Base-by-base conservation (phyloP, 2,329 filamentous ascomycete genomes). In the Trichoderma sp. region DNA sequence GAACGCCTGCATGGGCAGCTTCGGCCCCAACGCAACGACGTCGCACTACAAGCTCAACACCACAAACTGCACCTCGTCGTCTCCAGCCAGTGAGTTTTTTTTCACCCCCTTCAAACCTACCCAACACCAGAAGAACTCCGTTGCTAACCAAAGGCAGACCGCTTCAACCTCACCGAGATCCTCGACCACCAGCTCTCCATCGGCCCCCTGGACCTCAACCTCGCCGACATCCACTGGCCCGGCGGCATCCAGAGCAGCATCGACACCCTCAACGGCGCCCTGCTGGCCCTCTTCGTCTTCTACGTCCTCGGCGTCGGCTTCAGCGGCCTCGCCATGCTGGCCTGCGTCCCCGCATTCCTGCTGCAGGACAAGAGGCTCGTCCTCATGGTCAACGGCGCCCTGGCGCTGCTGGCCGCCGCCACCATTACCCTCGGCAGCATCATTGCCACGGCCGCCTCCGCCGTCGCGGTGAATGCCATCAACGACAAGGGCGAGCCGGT, bases 201-300 rank as follows among this genome's bases (percentile, higher is more conserved):
- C n/a, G 81, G 82, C 1, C 79, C 79, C 12, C 71, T 83, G 21
- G 67, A 79, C 63, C 67, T 84, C 68, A 79, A 77, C 63, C 74
- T 83, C 21, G 75, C 76, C 67, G 77, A 81, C 57, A 73, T 85
- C n/a, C 72, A 79, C 65, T 78, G 81, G 71, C 79, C 80, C 15
- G 68, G 78, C 7, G 75, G 74, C 39, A 77, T 86, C 65, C 77
- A 81, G 66, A 73, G 79, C 48, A 78, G 78, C n/a, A 71, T 86
- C 68, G 75, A 82, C 73, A 73, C 77, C n/a, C 74, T 85, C 71
- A 84, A 85, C 70, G 71, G 72, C 17, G 75, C 79, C n/a, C 76
- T 85, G 5, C 72, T 81, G n/a, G 78, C 76, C 28, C 73, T 83
- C 55, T 82, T 82, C 71, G 73, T 83, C 57, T 72, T 86, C 64